phyloP scores from a whole-genome alignment of 2,329 filamentous ascomycete genomes.

The Sphaerulina populicola region DNA sequence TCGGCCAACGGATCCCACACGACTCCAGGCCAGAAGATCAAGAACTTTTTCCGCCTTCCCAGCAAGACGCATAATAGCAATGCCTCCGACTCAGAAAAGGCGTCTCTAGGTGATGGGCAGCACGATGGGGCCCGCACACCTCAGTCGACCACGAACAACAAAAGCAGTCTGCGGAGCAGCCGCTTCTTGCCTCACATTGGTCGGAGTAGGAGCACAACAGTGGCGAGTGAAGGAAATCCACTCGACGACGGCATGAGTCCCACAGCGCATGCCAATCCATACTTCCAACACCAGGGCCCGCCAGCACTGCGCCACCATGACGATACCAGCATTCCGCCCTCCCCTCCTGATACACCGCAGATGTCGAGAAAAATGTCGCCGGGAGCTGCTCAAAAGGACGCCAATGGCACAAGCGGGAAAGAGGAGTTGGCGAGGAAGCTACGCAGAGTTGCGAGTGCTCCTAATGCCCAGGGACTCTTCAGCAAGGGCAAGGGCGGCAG shows the following conservation, averaged over 20 bases:
- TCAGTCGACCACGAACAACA: slow-evolving; percentile 46
- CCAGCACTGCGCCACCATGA: slow-evolving; percentile 91
- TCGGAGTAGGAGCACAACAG: slow-evolving; percentile 79
- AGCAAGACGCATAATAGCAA: slow-evolving; percentile 37
- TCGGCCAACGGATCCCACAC: slow-evolving; percentile 41
- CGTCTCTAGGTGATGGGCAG: slow-evolving; percentile 26
- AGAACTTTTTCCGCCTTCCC: slow-evolving; percentile 62
- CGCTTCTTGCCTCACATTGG: slow-evolving; percentile 82
- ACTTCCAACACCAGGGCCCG: slow-evolving; percentile 93
- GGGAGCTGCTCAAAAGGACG: slow-evolving; percentile 51
- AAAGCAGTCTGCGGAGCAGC: slow-evolving; percentile 66
- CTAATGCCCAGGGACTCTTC: slow-evolving; percentile 92
- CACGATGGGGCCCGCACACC: slow-evolving; percentile 40
- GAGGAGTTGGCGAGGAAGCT: slow-evolving; percentile 91
- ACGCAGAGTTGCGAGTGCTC: slow-evolving; percentile 87
- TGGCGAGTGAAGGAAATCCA: slow-evolving; percentile 84
- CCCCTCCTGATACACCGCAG: slow-evolving; percentile 80
- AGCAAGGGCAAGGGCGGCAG: slow-evolving; percentile 31
- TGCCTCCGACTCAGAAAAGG: slow-evolving; percentile 30
- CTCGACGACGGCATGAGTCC: slow-evolving; percentile 84
- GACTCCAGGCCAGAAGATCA: slow-evolving; percentile 55
- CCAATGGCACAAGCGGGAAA: slow-evolving; percentile 70
- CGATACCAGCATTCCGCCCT: slow-evolving; percentile 83
- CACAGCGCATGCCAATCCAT: slow-evolving; percentile 89
- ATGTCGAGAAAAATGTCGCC: slow-evolving; percentile 61